These are phyloP conservation scores for Diplodia corticola DNA, from an alignment of 2,329 filamentous ascomycete species.

Conservation along the genomic window DNA sequence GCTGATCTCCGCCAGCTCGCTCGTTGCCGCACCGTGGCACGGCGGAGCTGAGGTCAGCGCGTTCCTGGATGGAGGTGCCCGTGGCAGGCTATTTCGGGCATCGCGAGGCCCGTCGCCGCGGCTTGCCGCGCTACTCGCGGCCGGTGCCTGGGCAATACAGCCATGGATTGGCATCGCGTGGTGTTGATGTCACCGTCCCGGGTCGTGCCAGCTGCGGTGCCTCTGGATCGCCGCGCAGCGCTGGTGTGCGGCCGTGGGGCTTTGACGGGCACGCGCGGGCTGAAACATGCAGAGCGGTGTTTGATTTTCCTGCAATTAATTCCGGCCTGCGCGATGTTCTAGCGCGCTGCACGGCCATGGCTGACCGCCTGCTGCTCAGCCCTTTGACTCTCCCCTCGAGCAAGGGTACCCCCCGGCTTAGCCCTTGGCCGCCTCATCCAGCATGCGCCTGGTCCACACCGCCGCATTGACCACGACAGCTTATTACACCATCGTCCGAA, in stretches of 20 bases:
- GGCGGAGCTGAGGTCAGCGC: constrained; percentile 18
- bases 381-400: constrained; percentile 22
- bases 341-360: constrained; percentile 20
- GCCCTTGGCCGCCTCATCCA: constrained; percentile 40
- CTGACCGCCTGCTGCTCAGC: constrained; percentile 22
- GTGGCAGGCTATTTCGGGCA: constrained; percentile 8
- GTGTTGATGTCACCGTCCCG: constrained; percentile 20
- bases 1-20: not conserved
- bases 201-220: not conserved
- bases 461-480: constrained; percentile 40
- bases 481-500: constrained; percentile 44
- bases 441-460: constrained; percentile 42
- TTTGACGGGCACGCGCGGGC: constrained; percentile 42
- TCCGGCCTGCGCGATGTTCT: constrained; percentile 35
- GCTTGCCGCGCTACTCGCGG: constrained; percentile 7
- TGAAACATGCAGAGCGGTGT: constrained; percentile 40
- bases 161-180: constrained; percentile 12
- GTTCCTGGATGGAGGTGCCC: constrained; percentile 6
- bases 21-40: constrained; percentile 8
- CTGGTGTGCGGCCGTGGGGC: constrained; percentile 26
- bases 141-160: constrained; percentile 9
- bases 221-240: constrained; percentile 13
- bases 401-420: constrained; percentile 26
- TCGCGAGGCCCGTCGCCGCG: not conserved
- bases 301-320: constrained; percentile 32